phyloP scores from a whole-genome alignment of 192 early-diverging fungal genomes.

The Podila epigama region DNA sequence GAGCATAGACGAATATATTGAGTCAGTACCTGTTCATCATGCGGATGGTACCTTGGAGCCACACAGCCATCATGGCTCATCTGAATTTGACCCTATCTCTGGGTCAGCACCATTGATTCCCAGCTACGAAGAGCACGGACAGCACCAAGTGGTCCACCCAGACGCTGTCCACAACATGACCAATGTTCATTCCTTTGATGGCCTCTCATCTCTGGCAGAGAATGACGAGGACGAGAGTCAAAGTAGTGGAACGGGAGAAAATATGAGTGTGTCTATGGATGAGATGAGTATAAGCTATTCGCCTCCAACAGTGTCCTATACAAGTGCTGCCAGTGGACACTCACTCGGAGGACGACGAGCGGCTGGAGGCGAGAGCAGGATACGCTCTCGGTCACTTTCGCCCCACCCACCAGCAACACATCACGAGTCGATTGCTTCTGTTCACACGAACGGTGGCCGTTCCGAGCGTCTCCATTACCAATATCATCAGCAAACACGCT shows the following conservation, averaged over 20 bases:
- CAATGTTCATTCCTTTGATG: neutral
- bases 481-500: slow-evolving; percentile 14
- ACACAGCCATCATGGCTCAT: neutral
- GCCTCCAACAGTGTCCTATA: neutral
- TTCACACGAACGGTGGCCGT: neutral
- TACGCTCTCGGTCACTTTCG: slow-evolving; percentile 20
- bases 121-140: slow-evolving; percentile 33
- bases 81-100: neutral
- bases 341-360: neutral
- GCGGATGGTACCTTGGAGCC: neutral
- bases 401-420: neutral
- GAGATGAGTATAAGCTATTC: too few relatives aligned
- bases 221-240: slow-evolving; percentile 7
- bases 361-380: neutral
- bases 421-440: neutral
- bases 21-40: slow-evolving; percentile 3
- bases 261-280: too few relatives aligned
- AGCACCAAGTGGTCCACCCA: slow-evolving; percentile 23
- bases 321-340: neutral
- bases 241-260: too few relatives aligned
- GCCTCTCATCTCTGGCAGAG: slow-evolving; percentile 15
- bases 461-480: neutral
- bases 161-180: slow-evolving; percentile 16
- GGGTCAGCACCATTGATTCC: slow-evolving; percentile 38
- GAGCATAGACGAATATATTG: slow-evolving; percentile 43